phyloP scores from a whole-genome alignment of 2,329 filamentous ascomycete species.

The Microcyclospora pomicola region DNA sequence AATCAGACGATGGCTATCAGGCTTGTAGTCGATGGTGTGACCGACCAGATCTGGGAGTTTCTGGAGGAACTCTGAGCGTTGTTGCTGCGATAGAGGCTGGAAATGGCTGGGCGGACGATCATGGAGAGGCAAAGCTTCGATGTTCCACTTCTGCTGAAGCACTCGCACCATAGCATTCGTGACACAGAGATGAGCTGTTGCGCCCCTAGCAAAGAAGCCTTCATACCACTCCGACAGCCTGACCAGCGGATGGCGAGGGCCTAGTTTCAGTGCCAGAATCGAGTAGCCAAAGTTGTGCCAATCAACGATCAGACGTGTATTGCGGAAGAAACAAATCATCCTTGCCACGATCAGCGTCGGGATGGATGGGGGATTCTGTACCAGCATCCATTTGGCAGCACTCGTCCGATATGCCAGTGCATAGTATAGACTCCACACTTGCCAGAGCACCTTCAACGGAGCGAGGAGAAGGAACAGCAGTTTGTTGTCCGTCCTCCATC shows the following conservation, averaged over 20 bases:
- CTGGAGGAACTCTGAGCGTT: slow-evolving; percentile 47
- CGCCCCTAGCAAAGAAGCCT: slow-evolving; percentile 50
- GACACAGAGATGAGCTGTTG: slow-evolving; percentile 69
- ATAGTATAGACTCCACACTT: slow-evolving; percentile 56
- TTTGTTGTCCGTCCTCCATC: slow-evolving; percentile 52
- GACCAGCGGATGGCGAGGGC: slow-evolving; percentile 58
- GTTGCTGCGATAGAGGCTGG: slow-evolving; percentile 44
- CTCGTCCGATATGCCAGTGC: slow-evolving; percentile 60
- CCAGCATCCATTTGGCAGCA: slow-evolving; percentile 72
- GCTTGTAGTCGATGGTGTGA: slow-evolving; percentile 36
- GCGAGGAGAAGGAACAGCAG: slow-evolving; percentile 65
- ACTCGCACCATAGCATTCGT: slow-evolving; percentile 76
- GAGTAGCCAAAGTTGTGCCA: slow-evolving; percentile 99
- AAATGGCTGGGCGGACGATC: slow-evolving; percentile 79
- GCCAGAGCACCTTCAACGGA: slow-evolving; percentile 75
- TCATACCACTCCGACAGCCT: slow-evolving; percentile 67
- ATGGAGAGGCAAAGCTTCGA: slow-evolving; percentile 56
- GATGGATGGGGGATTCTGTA: slow-evolving; percentile 89
- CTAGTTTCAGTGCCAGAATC: slow-evolving; percentile 60
- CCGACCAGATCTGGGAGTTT: slow-evolving; percentile 50
- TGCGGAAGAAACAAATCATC: slow-evolving; percentile 58
- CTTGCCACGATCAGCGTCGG: slow-evolving; percentile 70
- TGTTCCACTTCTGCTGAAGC: slow-evolving; percentile 51
- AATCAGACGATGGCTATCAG: slow-evolving; percentile 47
- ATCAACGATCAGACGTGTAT: slow-evolving; percentile 75